Conservation (phyloP, 2,329 filamentous ascomycete genomes). For the Hypoxylon sp. region DNA sequence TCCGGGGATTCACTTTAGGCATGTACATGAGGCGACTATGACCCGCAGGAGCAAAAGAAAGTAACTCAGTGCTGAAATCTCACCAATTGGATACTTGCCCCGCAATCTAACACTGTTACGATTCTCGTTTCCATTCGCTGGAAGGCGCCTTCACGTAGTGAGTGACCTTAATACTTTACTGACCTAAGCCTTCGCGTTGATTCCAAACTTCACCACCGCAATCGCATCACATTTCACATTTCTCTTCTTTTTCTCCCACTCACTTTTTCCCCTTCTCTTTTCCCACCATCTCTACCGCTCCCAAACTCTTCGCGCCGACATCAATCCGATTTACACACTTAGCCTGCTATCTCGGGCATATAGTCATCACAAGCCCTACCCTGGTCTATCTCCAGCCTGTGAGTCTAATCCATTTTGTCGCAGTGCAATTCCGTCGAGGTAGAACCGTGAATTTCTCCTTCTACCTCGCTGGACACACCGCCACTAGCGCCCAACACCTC, state of each 20-base stretch:
- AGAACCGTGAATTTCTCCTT: constrained; percentile 3
- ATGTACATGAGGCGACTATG: constrained; percentile 13
- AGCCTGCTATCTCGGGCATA: no score
- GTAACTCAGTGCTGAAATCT: constrained; percentile 9
- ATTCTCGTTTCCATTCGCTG: constrained; percentile 28
- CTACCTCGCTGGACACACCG: constrained; percentile 10
- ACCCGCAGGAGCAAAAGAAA: constrained; percentile 7
- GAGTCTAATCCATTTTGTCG: constrained; percentile 10
- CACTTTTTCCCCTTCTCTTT: constrained; percentile 4
- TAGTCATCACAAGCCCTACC: no score
- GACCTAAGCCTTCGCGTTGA: constrained; percentile 36
- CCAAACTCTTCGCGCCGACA: background rate
- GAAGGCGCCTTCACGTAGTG: constrained; percentile 31
- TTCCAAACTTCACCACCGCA: constrained; percentile 36
- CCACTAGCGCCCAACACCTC: constrained; percentile 22
- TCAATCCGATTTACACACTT: no score
- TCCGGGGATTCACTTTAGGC: no score
- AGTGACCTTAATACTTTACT: no score
- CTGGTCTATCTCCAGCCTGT: no score
- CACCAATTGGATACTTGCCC: constrained; percentile 27
- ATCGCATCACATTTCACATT: constrained; percentile 29
- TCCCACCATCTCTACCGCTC: background rate
- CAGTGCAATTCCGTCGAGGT: constrained; percentile 11
- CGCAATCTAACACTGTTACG: constrained; percentile 32
- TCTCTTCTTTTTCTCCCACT: constrained; percentile 11